Evolutionary conservation across 2,329 filamentous ascomycete species (phyloP), one percentile per base, ranked within the genome.

Genomic region (Aspergillus fumigatus): DNA sequence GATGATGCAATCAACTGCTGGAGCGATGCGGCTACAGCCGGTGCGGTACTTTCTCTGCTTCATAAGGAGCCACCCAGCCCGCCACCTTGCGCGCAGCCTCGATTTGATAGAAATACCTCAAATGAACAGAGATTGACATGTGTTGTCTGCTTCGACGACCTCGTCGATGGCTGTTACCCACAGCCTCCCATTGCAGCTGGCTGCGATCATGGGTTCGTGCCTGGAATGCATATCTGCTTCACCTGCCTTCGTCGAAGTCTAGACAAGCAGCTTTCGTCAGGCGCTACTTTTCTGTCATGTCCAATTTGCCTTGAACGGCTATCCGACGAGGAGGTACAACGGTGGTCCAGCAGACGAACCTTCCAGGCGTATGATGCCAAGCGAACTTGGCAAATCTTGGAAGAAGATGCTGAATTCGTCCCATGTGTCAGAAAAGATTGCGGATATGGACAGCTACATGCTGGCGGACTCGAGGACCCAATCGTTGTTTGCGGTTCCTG

Each of bases 391-490:
- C 54, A 57, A 25, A 38, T 59, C 3, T 27, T 63, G 27, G 61
- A 63, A 43, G 53, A 58, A 17, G 56, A 63, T 38, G 56, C 52
- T 9, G 61, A 63, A 48, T 63, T 62, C 45, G 56, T 63, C 17
- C 48, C 23, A 6, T 62, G 61, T 48, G 53, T 61, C 21, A 53
- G 59, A 23, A 41, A 48, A 45, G 52, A 52, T 38, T 63, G 60
- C 45, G 53, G 61, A 48, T 60, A 56, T 55, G 61, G 61, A 35
- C 59, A 63, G 23, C 35, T 63, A 19, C 61, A 63, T 49, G 58
- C 50, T 10, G 61, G 59, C 25, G 59, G 61, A 1, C 45, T 55
- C 10, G 59, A 58, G 27, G 57, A 58, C 21, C 62, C 62, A 3
- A 56, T 63, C 32, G 59, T 62, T 23, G 56, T 58, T 5, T 63